Evolutionary conservation across 2,329 filamentous ascomycete genomes (phyloP), one percentile per base, ranked within the genome.

Genomic region (Nothopassalora personata): DNA sequence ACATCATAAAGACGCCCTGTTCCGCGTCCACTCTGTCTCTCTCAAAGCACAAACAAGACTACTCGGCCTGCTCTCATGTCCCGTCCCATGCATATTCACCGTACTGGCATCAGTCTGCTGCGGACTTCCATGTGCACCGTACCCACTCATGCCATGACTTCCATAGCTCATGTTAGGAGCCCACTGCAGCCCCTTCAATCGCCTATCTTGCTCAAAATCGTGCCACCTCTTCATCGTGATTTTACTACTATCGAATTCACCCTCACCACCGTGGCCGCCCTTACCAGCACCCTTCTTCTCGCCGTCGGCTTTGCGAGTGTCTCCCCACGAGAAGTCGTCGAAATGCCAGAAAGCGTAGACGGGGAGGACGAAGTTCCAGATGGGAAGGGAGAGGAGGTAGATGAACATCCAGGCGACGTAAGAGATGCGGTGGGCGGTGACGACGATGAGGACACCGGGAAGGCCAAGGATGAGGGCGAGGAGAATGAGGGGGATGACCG

Each of bases 191-290:
- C 61, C 64, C 27, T 63, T 59, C 56, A 72, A 50, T 30, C 72
- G 55, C 36, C 72, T 60, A 55, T 74, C 86, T 74, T 83, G 84
- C 80, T 99, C 94, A 72, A 97, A 99, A 76, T 99, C 94, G 64
- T 87, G 89, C 94, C 94, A 99, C 68, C 94, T 81, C 82, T 96
- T 97, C 94, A 99, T 99, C 39, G 93, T 97, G 73, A 99, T 99
- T 84, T 97, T 96, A 76, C 88, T 95, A 75, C 89, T 95, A 76
- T 99, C 95, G 70, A 99, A 99, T 75, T 97, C 94, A 64, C 94
- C 94, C 75, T 97, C 91, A 70, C 93, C 92, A 28, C 63, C 70
- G 50, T 73, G 71, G 7, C 71, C 71, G 33, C 60, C 55, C 63
- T 91, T 86, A 33, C 90, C 90, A 2, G 83, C 89, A 77, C 93